Percentiles rank a stretch among this genome's conserved stretches.
These are phyloP conservation scores for Beta lomatogona DNA, from an alignment of 179 eudicot species.

Conservation along the genomic window DNA sequence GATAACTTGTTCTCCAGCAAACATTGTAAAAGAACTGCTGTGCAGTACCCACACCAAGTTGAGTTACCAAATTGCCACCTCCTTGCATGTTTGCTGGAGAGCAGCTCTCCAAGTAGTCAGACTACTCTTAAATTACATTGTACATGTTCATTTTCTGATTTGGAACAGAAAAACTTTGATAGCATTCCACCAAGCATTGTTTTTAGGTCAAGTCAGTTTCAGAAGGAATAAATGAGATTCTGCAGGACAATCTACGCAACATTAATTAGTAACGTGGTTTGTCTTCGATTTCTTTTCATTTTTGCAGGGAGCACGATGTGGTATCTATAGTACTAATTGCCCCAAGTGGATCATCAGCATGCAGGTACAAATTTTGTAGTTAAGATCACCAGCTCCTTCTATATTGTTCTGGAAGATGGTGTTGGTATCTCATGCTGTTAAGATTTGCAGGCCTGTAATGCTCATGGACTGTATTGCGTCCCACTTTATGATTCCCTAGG, in stretches of 20 bases:
- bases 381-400: not conserved
- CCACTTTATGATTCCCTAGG: constrained; percentile 95
- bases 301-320: constrained; percentile 76
- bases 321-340: constrained; percentile 82
- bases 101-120: no score
- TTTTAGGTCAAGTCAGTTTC: not conserved
- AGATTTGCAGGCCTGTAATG: constrained; percentile 85
- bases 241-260: not conserved
- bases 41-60: no score
- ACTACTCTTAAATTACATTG: not conserved
- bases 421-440: constrained; percentile 3
- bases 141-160: not conserved
- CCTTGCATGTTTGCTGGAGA: no score
- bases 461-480: constrained; percentile 81
- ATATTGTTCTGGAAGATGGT: not conserved
- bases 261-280: not conserved
- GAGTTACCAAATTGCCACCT: no score
- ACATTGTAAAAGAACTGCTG: no score
- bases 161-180: no score
- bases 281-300: not conserved
- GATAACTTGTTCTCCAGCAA: no score
- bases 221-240: not conserved
- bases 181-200: not conserved
- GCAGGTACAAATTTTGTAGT: constrained; percentile 54
- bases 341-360: constrained; percentile 84